A percentile compares a stretch with the other conserved stretches of the same genome.
phyloP scores from a whole-genome alignment of 1,284 basidiomycete species.

The Macrocystidia cucumis region DNA sequence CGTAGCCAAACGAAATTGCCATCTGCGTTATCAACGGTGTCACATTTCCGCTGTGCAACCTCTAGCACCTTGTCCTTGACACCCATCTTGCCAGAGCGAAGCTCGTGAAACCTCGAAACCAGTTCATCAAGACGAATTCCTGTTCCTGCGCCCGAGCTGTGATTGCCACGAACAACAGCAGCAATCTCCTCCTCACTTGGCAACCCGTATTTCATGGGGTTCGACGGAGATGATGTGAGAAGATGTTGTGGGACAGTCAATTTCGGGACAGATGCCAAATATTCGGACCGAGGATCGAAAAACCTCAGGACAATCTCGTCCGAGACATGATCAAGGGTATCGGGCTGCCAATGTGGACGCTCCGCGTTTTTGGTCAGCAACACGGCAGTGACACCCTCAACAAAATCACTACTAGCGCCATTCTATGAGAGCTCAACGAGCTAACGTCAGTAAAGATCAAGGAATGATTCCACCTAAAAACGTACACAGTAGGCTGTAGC shows the following conservation, averaged over 20 bases:
- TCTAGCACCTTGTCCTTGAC: conserved; percentile 70
- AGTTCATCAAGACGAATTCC: conserved; percentile 56
- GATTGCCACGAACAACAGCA: conserved; percentile 49
- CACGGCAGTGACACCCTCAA: conserved; percentile 70
- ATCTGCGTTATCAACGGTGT: conserved; percentile 46
- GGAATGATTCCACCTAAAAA: conserved; percentile 12
- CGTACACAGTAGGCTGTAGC: conserved; percentile 77
- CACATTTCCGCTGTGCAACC: conserved; percentile 57
- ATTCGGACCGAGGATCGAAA: conserved; percentile 46
- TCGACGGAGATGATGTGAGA: conserved; percentile 18
- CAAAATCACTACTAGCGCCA: conserved; percentile 77
- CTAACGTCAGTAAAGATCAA: conserved; percentile 10
- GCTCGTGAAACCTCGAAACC: conserved; percentile 43
- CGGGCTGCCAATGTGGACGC: conserved; percentile 63
- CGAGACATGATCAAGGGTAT: conserved; percentile 48
- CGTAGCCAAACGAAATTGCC: conserved; percentile 48
- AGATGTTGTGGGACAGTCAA: conserved; percentile 35
- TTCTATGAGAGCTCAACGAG: conserved; percentile 49
- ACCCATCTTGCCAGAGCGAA: conserved; percentile 55
- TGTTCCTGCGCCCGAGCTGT: conserved; percentile 46
- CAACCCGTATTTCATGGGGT: conserved; percentile 51
- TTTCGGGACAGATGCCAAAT: conserved; percentile 38
- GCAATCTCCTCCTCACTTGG: conserved; percentile 66
- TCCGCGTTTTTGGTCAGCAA: conserved; percentile 55
- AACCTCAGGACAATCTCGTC: conserved; percentile 49